A percentile compares a stretch with the other conserved stretches of the same genome.
Evolutionary conservation across 495 filamentous ascomycete species (phyloP).

Genomic region (Tricharina praecox): DNA sequence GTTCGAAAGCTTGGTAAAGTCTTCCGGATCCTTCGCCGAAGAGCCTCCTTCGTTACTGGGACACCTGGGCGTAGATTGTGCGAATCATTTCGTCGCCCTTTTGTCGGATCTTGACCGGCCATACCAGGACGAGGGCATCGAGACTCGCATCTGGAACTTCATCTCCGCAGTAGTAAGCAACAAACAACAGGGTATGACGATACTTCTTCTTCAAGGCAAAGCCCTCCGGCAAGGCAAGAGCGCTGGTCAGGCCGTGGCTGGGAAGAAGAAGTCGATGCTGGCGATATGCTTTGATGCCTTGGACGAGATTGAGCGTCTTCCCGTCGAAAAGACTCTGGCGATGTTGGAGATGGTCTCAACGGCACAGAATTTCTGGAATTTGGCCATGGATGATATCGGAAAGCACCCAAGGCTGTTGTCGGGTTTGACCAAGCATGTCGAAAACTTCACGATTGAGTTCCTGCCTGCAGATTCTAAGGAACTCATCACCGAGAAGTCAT

Average conservation of each 20-base stretch:
- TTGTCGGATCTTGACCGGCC: slow-evolving; percentile 65
- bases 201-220: slow-evolving; percentile 76
- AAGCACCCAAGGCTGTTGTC: slow-evolving; percentile 56
- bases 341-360: slow-evolving; percentile 73
- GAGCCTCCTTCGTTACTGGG: slow-evolving; percentile 84
- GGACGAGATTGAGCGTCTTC: slow-evolving; percentile 44
- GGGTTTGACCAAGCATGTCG: slow-evolving; percentile 50
- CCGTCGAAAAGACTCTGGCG: slow-evolving; percentile 45
- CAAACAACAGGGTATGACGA: slow-evolving; percentile 87
- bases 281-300: slow-evolving; percentile 57
- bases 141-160: slow-evolving; percentile 61
- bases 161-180: slow-evolving; percentile 76
- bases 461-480: slow-evolving; percentile 30
- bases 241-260: slow-evolving; percentile 32
- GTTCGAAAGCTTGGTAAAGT: slow-evolving; percentile 53
- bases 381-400: slow-evolving; percentile 62
- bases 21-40: slow-evolving; percentile 31
- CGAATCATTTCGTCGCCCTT: slow-evolving; percentile 65
- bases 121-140: slow-evolving; percentile 41
- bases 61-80: slow-evolving; percentile 63
- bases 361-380: slow-evolving; percentile 82
- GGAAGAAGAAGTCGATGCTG: slow-evolving; percentile 46
- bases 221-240: slow-evolving; percentile 55
- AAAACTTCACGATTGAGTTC: slow-evolving; percentile 38
- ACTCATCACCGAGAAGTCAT: slow-evolving; percentile 35